phyloP scores from a whole-genome alignment of 192 early-diverging fungal genomes.

The Coemansia sp. region DNA sequence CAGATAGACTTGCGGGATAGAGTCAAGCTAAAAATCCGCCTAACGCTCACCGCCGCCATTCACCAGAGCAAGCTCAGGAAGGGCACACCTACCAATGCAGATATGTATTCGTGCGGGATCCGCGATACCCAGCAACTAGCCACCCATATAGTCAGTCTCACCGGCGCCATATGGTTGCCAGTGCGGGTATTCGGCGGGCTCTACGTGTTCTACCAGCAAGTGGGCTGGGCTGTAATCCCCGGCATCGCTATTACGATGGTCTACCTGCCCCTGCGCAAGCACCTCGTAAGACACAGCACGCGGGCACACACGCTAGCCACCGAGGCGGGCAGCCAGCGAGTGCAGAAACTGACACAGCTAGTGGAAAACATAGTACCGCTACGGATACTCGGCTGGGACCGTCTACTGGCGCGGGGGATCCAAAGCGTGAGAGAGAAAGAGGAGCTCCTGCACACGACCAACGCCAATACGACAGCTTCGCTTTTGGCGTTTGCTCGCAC shows the following conservation, averaged over 20 bases:
- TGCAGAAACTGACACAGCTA: constrained; percentile 10
- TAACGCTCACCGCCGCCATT: constrained; percentile 14
- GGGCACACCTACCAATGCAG: background rate
- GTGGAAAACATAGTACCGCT: constrained; percentile 27
- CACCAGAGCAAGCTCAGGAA: constrained; percentile 8
- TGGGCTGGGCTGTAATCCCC: constrained; percentile 31
- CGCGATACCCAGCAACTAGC: constrained; percentile 15
- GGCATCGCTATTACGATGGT: constrained; percentile 17
- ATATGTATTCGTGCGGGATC: constrained; percentile 30
- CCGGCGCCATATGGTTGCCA: constrained; percentile 22
- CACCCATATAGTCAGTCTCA: constrained; percentile 9
- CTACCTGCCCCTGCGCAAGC: constrained; percentile 31
- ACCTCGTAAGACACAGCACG: background rate
- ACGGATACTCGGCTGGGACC: constrained; percentile 33
- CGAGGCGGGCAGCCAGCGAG: background rate
- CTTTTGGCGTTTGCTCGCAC: constrained; percentile 10
- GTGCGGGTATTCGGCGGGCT: constrained; percentile 14
- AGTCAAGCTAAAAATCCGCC: constrained; percentile 17
- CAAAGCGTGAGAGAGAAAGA: constrained; percentile 1
- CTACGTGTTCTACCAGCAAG: constrained; percentile 37
- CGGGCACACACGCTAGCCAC: background rate
- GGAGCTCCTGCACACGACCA: constrained; percentile 4
- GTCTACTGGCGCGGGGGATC: constrained; percentile 2
- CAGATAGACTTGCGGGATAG: constrained; percentile 38
- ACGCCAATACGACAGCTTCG: background rate